Percentiles rank a stretch among this genome's conserved stretches.
Conservation (phyloP, 208 protist species). For the Trypanosoma lewisi region DNA sequence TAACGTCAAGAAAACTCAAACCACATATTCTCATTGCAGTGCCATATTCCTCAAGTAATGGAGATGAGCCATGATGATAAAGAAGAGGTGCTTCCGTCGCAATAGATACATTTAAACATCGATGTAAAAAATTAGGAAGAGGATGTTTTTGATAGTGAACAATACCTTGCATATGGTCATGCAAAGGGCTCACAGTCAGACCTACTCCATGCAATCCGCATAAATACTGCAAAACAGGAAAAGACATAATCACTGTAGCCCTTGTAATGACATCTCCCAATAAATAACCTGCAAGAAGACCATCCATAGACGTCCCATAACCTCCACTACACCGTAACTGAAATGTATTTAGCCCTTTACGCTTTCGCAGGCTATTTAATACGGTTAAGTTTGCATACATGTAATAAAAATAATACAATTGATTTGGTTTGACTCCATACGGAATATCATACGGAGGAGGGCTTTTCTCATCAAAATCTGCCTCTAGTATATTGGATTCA, state of each 20-base stretch:
- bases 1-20: slow-evolving; percentile 83
- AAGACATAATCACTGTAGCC: slow-evolving; percentile 92
- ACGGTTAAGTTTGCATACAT: slow-evolving; percentile 96
- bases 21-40: slow-evolving; percentile 87
- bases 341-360: slow-evolving; percentile 72
- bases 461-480: slow-evolving; percentile 59
- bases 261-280: slow-evolving; percentile 94
- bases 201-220: slow-evolving; percentile 96
- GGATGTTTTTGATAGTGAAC: slow-evolving; percentile 92
- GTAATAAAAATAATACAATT: slow-evolving; percentile 97
- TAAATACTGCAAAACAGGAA: slow-evolving; percentile 97
- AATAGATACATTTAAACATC: slow-evolving; percentile 96
- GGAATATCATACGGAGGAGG: slow-evolving; percentile 60
- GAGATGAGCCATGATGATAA: slow-evolving; percentile 81
- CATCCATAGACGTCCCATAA: slow-evolving; percentile 82
- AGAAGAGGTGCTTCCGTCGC: slow-evolving; percentile 96
- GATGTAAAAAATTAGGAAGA: slow-evolving; percentile 93
- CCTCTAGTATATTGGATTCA: slow-evolving; percentile 36
- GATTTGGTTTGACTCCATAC: slow-evolving; percentile 88
- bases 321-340: slow-evolving; percentile 93
- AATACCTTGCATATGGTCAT: slow-evolving; percentile 96
- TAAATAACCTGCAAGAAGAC: slow-evolving; percentile 94
- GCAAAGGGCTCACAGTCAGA: slow-evolving; percentile 95
- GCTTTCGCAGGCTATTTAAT: slow-evolving; percentile 92
- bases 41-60: slow-evolving; percentile 88